Percentiles rank a stretch among this genome's conserved stretches.
phyloP scores from a whole-genome alignment of 2,329 filamentous ascomycete species.

The Aspergillaceae sp. region DNA sequence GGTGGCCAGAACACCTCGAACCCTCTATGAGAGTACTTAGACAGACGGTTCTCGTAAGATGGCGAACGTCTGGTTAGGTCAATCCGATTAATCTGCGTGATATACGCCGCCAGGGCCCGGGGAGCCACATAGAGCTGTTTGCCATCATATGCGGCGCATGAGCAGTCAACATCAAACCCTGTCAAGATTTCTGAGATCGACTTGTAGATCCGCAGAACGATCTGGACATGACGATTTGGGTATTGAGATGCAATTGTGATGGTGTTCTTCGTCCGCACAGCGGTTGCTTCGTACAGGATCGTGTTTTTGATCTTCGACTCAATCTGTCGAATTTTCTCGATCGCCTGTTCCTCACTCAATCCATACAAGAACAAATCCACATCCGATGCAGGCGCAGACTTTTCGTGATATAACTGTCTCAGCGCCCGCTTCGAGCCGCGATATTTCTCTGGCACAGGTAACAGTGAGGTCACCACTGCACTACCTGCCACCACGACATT shows the following conservation, averaged over 20 bases:
- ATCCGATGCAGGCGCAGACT: constrained; percentile 73
- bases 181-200: constrained; percentile 76
- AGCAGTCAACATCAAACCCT: constrained; percentile 81
- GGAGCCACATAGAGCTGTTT: constrained; percentile 71
- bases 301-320: constrained; percentile 66
- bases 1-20: constrained; percentile 77
- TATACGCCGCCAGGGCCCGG: constrained; percentile 66
- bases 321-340: constrained; percentile 78
- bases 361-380: constrained; percentile 82
- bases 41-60: constrained; percentile 78
- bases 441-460: constrained; percentile 59
- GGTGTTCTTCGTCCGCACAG: constrained; percentile 76
- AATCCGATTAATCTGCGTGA: constrained; percentile 73
- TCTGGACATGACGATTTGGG: constrained; percentile 74
- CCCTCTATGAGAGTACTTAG: constrained; percentile 74
- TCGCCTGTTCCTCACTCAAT: constrained; percentile 64
- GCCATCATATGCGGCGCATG: constrained; percentile 72
- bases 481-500: constrained; percentile 77
- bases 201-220: constrained; percentile 78
- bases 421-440: constrained; percentile 52
- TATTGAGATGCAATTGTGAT: constrained; percentile 80
- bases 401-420: constrained; percentile 71
- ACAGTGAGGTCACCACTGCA: constrained; percentile 67
- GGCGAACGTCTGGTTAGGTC: constrained; percentile 72
- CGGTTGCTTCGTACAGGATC: constrained; percentile 73